A percentile compares a stretch with the other conserved stretches of the same genome.
Conservation (phyloP, 768 basidiomycete species). For the Artomyces pyxidatus region DNA sequence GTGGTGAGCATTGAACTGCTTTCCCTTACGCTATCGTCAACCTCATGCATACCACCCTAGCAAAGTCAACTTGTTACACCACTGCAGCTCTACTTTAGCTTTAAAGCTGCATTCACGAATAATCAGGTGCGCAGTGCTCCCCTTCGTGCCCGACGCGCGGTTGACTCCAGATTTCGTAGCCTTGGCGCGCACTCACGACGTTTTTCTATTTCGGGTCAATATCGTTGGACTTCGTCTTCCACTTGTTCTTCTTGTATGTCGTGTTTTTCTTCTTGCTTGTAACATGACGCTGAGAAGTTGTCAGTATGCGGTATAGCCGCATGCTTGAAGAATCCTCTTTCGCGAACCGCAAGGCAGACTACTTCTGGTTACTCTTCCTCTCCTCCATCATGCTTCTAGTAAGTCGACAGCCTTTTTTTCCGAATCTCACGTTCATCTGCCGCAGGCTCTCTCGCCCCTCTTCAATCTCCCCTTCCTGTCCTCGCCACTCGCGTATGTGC, state of each 20-base stretch:
- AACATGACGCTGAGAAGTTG: no score
- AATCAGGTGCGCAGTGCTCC: slow-evolving; percentile 47
- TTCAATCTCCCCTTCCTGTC: slow-evolving; percentile 93
- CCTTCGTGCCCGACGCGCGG: neutral
- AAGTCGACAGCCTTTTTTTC: slow-evolving; percentile 20
- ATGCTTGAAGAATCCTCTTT: slow-evolving; percentile 98
- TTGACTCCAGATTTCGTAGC: slow-evolving; percentile 33
- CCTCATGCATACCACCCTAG: slow-evolving; percentile 30
- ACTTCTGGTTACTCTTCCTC: slow-evolving; percentile 87
- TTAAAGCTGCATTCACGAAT: slow-evolving; percentile 75
- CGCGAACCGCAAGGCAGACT: slow-evolving; percentile 84
- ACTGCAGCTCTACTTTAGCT: slow-evolving; percentile 88
- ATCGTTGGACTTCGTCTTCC: slow-evolving; percentile 91
- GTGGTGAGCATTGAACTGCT: slow-evolving; percentile 67
- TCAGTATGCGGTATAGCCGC: slow-evolving; percentile 91
- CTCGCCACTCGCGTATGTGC: slow-evolving; percentile 86
- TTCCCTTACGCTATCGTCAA: neutral
- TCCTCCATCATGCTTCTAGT: slow-evolving; percentile 85
- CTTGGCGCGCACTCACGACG: slow-evolving; percentile 83
- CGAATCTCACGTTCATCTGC: slow-evolving; percentile 1
- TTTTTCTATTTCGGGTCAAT: slow-evolving; percentile 96
- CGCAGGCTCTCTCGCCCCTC: slow-evolving; percentile 71
- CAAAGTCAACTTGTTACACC: slow-evolving; percentile 91
- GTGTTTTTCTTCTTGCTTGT: neutral
- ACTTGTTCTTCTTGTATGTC: slow-evolving; percentile 96